Evolutionary conservation across 495 filamentous ascomycete genomes (phyloP).

Genomic region (Chaetomium tenue): DNA sequence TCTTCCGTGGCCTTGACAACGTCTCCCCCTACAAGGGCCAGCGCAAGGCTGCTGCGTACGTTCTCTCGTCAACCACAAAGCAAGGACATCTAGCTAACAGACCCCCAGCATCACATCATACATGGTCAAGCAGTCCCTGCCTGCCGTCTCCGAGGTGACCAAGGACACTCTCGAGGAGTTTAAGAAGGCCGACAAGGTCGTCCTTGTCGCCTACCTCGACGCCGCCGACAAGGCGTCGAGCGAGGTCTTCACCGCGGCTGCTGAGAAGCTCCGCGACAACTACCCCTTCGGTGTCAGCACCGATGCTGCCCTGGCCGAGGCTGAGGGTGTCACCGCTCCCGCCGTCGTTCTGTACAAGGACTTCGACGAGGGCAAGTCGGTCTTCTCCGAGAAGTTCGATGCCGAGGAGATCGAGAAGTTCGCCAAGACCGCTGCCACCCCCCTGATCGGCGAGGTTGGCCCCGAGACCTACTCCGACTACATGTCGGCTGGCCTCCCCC

Average conservation of each 20-base stretch:
- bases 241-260: constrained; percentile 73
- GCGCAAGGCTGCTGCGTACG: constrained; percentile 86
- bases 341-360: constrained; percentile 94
- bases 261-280: constrained; percentile 81
- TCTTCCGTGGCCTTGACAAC: constrained; percentile 92
- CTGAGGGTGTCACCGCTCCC: constrained; percentile 82
- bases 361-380: constrained; percentile 93
- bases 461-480: constrained; percentile 97
- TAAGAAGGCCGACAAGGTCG: constrained; percentile 97
- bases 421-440: constrained; percentile 79
- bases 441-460: constrained; percentile 93
- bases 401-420: constrained; percentile 74
- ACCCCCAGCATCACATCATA: constrained; percentile 81
- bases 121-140: constrained; percentile 98
- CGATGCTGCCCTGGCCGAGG: constrained; percentile 80
- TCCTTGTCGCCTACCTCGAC: constrained; percentile 83
- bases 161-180: constrained; percentile 85
- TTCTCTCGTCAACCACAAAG: constrained; percentile 1
- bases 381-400: constrained; percentile 77
- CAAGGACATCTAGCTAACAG: constrained; percentile 32
- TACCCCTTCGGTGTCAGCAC: constrained; percentile 87
- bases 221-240: constrained; percentile 81
- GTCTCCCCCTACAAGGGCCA: constrained; percentile 80
- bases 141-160: constrained; percentile 79
- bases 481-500: constrained; percentile 89